Evolutionary conservation across 257 asterid genomes (phyloP), one percentile per base, ranked within the genome.

Genomic region (Ballota nigra): DNA sequence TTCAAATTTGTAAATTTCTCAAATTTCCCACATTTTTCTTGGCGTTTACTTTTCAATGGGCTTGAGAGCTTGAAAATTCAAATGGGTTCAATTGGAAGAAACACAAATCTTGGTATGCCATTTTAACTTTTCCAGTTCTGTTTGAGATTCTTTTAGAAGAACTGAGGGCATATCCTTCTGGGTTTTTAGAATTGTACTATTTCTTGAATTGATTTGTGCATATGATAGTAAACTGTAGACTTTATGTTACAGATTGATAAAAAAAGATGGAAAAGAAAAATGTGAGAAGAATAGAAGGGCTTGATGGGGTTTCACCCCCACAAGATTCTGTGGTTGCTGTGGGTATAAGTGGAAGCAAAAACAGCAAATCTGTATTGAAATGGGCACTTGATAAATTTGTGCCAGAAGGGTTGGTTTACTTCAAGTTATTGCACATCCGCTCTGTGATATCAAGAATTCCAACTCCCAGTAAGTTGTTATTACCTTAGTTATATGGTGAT

Each of bases 351-450:
- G 91, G 89, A 67, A 85, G 84, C 61, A 82, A 45, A 70, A 87
- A 82, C 58, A 77, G 88, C 86, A 86, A 87, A 80, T 49, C 71
- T 71, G 82, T 85, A 18, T 69, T 93, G 34, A 85, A 67, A 20
- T 93, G 97, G 98, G 98, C 98, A n/a, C 73, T 93, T 79, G 97
- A 93, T 8, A 93, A 91, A 69, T 89, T 93, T 72, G 86, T 85
- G n/a, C 86, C 88, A n/a, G 92, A 93, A 77, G 92, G 91, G 56
- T 65, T 68, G 52, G 63, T 82, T 71, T 69, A 64, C 83, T 87
- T 91, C 90, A 87, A 40, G 73, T 65, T 93, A 80, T 80, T 93
- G 8, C 89, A 89, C 18, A 85, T 93, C 33, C 93, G 89, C 40
- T 92, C 96, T 1, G 60, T 71, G 70, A 78, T 86, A 63, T 12